Evolutionary conservation across 1,139 yeast genomes (phyloP), one percentile per base, ranked within the genome.

Genomic region (Saccharomyces hybrid): DNA sequence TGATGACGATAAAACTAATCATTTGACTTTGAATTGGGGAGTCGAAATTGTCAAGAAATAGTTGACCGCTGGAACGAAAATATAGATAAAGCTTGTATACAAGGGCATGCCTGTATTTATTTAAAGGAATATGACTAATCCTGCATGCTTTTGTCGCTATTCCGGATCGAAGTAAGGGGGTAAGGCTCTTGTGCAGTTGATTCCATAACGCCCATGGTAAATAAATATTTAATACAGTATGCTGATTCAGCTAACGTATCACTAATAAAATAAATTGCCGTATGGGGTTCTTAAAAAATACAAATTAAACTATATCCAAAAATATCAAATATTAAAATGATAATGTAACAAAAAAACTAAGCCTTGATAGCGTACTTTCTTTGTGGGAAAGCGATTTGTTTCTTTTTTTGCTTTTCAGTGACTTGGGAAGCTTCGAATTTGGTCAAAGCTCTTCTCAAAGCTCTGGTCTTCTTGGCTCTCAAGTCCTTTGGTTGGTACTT

Each of bases 1-100:
- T 51, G 97, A 91, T 67, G 97, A 91, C 70, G 98, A 91, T 71
- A 83, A 84, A 65, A 79, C 76, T 38, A 80, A 78, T 52, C 96
- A 89, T 69, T 78, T 88, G 71, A 78, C 81, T 46, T 78, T 89
- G 64, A 88, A 93, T 54, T 91, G 97, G 97, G 81, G 85, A 61
- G 88, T 90, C 67, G 84, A 85, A 62, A 88, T 91, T 57, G 81
- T 72, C 44, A 74, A 74, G 59, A 70, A 68, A 56, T 67, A 52
- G 9, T 38, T 2, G 5, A 2, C 11, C 11, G 4, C 9, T 9
- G 44, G 26, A 16, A 38, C 11, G 23, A 38, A 13, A 38, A 9
- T 3, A 9, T 38, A 38, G 44, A 38, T 16, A 38, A 8, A 3
- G 44, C 44, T n/a, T 38, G 26, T 38, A 38, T 38, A 38, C 44